Evolutionary conservation across 2,329 filamentous ascomycete genomes (phyloP).

Genomic region (Trichoderma endophyticum): DNA sequence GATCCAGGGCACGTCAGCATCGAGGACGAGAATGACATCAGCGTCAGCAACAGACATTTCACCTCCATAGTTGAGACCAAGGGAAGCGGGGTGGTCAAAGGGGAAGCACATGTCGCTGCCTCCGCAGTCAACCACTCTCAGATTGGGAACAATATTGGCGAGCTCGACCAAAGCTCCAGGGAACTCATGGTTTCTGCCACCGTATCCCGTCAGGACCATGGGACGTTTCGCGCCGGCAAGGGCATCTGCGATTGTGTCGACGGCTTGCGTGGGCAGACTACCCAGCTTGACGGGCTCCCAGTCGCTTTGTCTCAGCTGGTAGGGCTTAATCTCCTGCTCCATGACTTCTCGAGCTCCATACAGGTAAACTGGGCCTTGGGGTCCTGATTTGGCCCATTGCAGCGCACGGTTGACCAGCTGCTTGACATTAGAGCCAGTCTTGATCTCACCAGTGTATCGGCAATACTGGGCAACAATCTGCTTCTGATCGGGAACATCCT

Average conservation of each 20-base stretch:
- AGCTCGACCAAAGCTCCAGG: constrained; percentile 62
- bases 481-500: constrained; percentile 79
- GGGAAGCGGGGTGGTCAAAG: constrained; percentile 62
- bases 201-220: constrained; percentile 68
- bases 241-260: constrained; percentile 58
- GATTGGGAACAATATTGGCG: constrained; percentile 63
- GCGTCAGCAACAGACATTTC: constrained; percentile 72
- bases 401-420: constrained; percentile 84
- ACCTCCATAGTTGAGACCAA: constrained; percentile 70
- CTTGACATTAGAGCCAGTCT: constrained; percentile 80
- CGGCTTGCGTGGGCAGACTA: constrained; percentile 51
- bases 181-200: constrained; percentile 63
- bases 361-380: constrained; percentile 77
- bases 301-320: constrained; percentile 62
- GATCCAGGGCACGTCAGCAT: constrained; percentile 94
- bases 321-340: constrained; percentile 78
- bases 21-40: constrained; percentile 79
- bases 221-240: constrained; percentile 63
- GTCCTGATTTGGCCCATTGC: constrained; percentile 75
- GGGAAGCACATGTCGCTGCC: constrained; percentile 82
- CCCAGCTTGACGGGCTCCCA: constrained; percentile 71
- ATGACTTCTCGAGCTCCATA: constrained; percentile 76
- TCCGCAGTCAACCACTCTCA: constrained; percentile 72
- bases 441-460: constrained; percentile 77
- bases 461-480: constrained; percentile 82